Conservation (phyloP, 2,329 filamentous ascomycete species). For the Verticillium albo-atrum region DNA sequence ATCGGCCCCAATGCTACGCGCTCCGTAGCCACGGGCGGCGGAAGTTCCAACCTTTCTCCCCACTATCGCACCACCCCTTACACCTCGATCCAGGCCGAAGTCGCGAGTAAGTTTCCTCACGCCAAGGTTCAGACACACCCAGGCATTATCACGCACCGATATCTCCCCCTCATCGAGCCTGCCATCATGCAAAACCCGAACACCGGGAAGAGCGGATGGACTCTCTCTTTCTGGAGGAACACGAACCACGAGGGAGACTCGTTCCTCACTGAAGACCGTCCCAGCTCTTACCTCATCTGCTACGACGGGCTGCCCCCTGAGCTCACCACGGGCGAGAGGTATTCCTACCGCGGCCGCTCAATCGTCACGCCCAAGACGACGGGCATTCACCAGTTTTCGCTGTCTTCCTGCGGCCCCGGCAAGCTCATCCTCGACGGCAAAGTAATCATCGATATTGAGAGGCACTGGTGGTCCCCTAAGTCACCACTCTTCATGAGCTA, state of each 20-base stretch:
- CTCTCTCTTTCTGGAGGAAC: constrained; percentile 1
- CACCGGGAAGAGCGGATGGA: not conserved
- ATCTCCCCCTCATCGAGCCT: constrained; percentile 1
- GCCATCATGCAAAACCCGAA: constrained; percentile 3
- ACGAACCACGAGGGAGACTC: not conserved
- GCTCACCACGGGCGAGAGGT: constrained; percentile 16
- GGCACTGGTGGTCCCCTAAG: constrained; percentile 15
- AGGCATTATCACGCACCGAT: constrained; percentile 1
- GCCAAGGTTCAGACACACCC: not conserved
- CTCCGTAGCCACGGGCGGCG: constrained; percentile 24
- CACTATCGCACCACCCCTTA: constrained; percentile 7
- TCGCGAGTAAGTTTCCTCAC: not conserved
- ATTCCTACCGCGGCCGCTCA: constrained; percentile 20
- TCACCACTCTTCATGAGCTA: constrained; percentile 29
- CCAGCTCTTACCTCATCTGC: constrained; percentile 1
- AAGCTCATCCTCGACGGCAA: constrained; percentile 26
- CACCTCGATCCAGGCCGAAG: constrained; percentile 1
- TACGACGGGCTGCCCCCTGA: constrained; percentile 4
- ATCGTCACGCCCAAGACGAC: constrained; percentile 17
- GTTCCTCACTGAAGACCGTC: not conserved
- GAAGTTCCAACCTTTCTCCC: constrained; percentile 19
- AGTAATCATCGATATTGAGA: constrained; percentile 24
- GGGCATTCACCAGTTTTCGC: constrained; percentile 25
- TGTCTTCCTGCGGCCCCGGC: constrained; percentile 28
- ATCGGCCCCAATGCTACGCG: constrained; percentile 50